These are phyloP conservation scores for Annulohypoxylon moriforme DNA, from an alignment of 495 filamentous ascomycete species.

Conservation along the genomic window DNA sequence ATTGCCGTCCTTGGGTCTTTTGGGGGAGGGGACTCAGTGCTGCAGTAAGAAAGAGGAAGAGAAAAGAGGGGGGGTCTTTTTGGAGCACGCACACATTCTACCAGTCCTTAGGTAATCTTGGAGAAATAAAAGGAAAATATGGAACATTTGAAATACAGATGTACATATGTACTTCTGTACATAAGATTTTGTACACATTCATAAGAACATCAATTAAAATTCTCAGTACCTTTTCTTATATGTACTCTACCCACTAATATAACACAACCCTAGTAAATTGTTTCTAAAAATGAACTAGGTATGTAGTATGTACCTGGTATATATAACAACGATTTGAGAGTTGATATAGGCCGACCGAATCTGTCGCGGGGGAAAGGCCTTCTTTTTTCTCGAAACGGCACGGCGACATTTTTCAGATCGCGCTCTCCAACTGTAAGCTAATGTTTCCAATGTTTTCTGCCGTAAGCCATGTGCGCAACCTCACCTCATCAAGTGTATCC, in stretches of 20 bases:
- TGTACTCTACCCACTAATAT: conserved; percentile 22
- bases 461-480: not conserved
- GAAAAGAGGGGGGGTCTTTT: not conserved
- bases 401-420: conserved; percentile 16
- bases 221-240: conserved; percentile 2
- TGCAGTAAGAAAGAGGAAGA: not conserved
- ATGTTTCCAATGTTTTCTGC: not conserved
- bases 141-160: not conserved
- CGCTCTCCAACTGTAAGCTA: not conserved
- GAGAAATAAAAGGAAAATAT: not conserved
- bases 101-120: conserved; percentile 33
- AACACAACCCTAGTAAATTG: conserved; percentile 20
- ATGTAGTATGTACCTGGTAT: not conserved
- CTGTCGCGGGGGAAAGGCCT: not conserved
- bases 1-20: conserved; percentile 15
- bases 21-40: too few relatives aligned
- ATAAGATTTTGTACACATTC: not conserved
- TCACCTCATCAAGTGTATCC: not conserved
- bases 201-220: not conserved
- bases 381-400: not conserved
- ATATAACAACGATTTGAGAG: not conserved
- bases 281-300: conserved; percentile 38
- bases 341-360: conserved; percentile 7
- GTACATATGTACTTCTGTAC: not conserved
- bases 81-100: conserved; percentile 10